A percentile compares a stretch with the other conserved stretches of the same genome.
Conservation (phyloP, 2,329 filamentous ascomycete species). For the Alternaria consortialis region DNA sequence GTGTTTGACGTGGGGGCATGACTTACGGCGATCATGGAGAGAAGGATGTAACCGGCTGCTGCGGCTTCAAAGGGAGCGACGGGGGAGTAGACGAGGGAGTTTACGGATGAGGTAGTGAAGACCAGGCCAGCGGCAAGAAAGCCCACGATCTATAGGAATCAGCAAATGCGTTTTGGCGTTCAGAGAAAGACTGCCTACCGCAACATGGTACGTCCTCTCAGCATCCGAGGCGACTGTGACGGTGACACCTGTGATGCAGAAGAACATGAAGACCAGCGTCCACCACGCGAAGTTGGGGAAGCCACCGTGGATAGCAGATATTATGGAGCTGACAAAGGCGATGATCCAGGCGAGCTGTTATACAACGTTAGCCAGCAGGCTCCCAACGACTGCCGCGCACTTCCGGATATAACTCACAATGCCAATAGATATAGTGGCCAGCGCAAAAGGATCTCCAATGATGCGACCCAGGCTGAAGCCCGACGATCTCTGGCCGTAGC, state of each 20-base stretch:
- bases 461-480: slow-evolving; percentile 84
- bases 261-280: slow-evolving; percentile 84
- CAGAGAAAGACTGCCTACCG: slow-evolving; percentile 57
- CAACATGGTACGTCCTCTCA: slow-evolving; percentile 88
- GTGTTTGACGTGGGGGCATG: not conserved
- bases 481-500: slow-evolving; percentile 54
- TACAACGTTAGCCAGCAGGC: slow-evolving; percentile 29
- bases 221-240: slow-evolving; percentile 85
- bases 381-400: not conserved
- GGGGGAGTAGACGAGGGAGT: slow-evolving; percentile 81
- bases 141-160: slow-evolving; percentile 72
- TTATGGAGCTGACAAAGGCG: slow-evolving; percentile 84
- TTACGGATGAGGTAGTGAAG: slow-evolving; percentile 85
- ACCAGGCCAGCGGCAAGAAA: slow-evolving; percentile 86
- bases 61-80: slow-evolving; percentile 81
- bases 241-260: slow-evolving; percentile 80
- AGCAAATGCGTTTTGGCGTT: slow-evolving; percentile 25
- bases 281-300: slow-evolving; percentile 96
- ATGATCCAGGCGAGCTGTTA: slow-evolving; percentile 92
- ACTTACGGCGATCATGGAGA: slow-evolving; percentile 91
- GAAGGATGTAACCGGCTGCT: slow-evolving; percentile 89
- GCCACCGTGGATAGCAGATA: slow-evolving; percentile 66
- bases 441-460: slow-evolving; percentile 92
- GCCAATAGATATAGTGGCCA: slow-evolving; percentile 91
- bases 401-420: slow-evolving; percentile 69